Evolutionary conservation across 768 basidiomycete species (phyloP).

Genomic region (Boletus rubropictus): DNA sequence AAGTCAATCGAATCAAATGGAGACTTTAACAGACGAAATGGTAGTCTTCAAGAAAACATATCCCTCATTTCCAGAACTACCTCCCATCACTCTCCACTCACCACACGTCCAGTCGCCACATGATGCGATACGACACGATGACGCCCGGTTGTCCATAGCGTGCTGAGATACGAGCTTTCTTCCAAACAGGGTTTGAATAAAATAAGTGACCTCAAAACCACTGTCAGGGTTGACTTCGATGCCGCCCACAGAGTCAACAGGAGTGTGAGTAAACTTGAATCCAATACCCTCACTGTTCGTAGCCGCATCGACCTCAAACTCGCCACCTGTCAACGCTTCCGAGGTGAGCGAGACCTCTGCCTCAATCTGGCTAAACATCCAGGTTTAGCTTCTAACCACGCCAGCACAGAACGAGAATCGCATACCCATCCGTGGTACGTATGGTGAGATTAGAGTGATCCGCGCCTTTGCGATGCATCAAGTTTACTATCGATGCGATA

Average conservation of each 20-base stretch:
- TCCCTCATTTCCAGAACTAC: constrained; percentile 13
- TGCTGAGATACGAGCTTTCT: constrained; percentile 15
- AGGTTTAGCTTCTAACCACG: constrained; percentile 1
- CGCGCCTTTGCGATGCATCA: constrained; percentile 28
- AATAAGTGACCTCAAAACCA: constrained; percentile 41
- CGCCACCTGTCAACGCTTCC: constrained; percentile 23
- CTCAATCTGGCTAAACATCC: constrained; percentile 13
- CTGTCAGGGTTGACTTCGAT: constrained; percentile 28
- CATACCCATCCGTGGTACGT: constrained; percentile 41
- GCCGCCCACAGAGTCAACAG: constrained; percentile 29
- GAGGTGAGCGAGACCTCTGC: constrained; percentile 30
- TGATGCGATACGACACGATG: constrained; percentile 21
- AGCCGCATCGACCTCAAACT: constrained; percentile 29
- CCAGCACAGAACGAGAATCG: neutral
- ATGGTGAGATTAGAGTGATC: constrained; percentile 29
- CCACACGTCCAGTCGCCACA: constrained; percentile 6
- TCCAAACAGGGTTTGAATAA: constrained; percentile 25
- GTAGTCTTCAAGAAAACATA: constrained; percentile 13
- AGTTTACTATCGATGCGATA: constrained; percentile 35
- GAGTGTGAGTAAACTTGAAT: constrained; percentile 27
- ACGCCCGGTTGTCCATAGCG: constrained; percentile 32
- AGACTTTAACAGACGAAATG: constrained; percentile 8
- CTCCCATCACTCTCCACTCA: constrained; percentile 24
- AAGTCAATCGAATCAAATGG: constrained; percentile 23
- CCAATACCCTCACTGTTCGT: constrained; percentile 29